These are phyloP conservation scores for Trichoderma parareesei DNA, from an alignment of 495 filamentous ascomycete species.

Conservation along the genomic window DNA sequence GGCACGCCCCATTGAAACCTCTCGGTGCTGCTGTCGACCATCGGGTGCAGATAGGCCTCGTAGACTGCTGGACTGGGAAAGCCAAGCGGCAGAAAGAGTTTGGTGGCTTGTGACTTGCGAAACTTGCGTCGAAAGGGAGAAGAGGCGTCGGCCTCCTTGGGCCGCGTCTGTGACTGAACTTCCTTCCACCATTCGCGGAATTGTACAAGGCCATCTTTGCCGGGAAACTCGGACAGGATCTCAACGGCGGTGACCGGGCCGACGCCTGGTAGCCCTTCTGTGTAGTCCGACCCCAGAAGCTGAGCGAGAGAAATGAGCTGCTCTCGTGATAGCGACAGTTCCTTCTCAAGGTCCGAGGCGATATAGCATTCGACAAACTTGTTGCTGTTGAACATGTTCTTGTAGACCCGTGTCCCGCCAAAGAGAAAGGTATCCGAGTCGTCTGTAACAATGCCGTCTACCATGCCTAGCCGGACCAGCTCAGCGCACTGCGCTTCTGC, in stretches of 20 bases:
- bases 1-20: constrained; percentile 92
- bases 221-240: constrained; percentile 80
- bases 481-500: constrained; percentile 97
- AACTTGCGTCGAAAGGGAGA: constrained; percentile 77
- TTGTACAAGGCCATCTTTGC: constrained; percentile 40
- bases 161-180: constrained; percentile 51
- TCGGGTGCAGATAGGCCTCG: constrained; percentile 74
- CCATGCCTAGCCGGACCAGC: constrained; percentile 72
- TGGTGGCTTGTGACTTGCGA: constrained; percentile 58
- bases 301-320: constrained; percentile 85
- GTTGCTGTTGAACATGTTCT: constrained; percentile 98
- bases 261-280: constrained; percentile 80
- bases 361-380: constrained; percentile 98
- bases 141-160: constrained; percentile 43
- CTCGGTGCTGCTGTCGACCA: constrained; percentile 71
- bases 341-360: constrained; percentile 75
- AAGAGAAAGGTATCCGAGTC: constrained; percentile 97
- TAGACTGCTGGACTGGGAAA: constrained; percentile 68
- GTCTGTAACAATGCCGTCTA: constrained; percentile 97
- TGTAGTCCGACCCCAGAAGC: constrained; percentile 87
- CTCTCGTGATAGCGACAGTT: constrained; percentile 71
- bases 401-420: constrained; percentile 91
- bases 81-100: constrained; percentile 70
- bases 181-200: constrained; percentile 85
- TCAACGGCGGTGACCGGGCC: constrained; percentile 92